Percentiles rank a stretch among this genome's conserved stretches.
Evolutionary conservation across 2,329 filamentous ascomycete genomes (phyloP).

Genomic region (Zymoseptoria brevis): DNA sequence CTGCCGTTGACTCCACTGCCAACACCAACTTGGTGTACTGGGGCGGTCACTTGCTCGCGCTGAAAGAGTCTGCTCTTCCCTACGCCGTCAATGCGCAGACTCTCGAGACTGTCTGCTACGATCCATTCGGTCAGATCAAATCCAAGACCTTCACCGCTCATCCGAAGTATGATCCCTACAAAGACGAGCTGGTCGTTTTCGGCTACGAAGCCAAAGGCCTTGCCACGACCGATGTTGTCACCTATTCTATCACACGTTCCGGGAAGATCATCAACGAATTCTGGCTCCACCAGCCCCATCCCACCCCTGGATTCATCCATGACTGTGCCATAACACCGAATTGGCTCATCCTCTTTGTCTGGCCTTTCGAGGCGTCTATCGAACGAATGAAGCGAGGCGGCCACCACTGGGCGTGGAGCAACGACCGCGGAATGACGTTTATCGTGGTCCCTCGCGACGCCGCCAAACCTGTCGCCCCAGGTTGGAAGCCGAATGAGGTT

Average conservation of each 20-base stretch:
- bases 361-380: conserved; percentile 30
- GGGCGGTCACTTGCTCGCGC: conserved; percentile 47
- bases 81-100: conserved; percentile 36
- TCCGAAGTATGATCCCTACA: conserved; percentile 38
- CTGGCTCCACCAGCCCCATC: conserved; percentile 35
- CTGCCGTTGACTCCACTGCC: conserved; percentile 44
- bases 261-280: conserved; percentile 34
- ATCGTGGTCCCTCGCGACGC: conserved; percentile 20
- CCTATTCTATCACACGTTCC: conserved; percentile 33
- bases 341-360: conserved; percentile 33
- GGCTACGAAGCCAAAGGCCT: conserved; percentile 36
- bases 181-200: conserved; percentile 35
- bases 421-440: conserved; percentile 17
- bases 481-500: conserved; percentile 13
- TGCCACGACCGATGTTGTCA: conserved; percentile 31
- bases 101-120: conserved; percentile 33
- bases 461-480: conserved; percentile 9
- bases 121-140: conserved; percentile 35
- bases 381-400: conserved; percentile 33
- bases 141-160: conserved; percentile 38
- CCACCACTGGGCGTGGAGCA: conserved; percentile 35
- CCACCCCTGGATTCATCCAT: conserved; percentile 31
- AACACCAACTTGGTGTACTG: conserved; percentile 56
- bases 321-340: conserved; percentile 35
- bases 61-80: conserved; percentile 41